Evolutionary conservation across 2,329 filamentous ascomycete genomes (phyloP).

Genomic region (Fusarium domesticum): DNA sequence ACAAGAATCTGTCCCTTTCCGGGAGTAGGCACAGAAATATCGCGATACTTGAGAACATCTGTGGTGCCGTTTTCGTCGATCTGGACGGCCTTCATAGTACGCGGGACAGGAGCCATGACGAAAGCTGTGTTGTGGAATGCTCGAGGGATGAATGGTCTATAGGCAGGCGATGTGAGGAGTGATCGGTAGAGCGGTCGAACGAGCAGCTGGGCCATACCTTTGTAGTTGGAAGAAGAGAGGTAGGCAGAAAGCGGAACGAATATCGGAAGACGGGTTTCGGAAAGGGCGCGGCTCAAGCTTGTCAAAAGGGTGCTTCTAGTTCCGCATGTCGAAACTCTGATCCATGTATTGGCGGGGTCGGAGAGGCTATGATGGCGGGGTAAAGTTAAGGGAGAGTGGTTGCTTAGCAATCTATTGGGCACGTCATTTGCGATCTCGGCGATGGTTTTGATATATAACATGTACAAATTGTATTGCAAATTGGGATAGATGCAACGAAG

Average conservation of each 20-base stretch:
- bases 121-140: conserved; percentile 10
- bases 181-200: conserved; percentile 14
- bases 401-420: conserved; percentile 2
- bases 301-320: not conserved
- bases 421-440: not conserved
- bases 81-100: conserved; percentile 67
- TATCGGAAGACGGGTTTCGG: conserved; percentile 1
- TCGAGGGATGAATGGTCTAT: conserved; percentile 10
- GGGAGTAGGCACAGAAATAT: conserved; percentile 65
- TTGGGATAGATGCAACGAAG: too few species aligned
- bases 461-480: too few species aligned
- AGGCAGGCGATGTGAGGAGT: conserved; percentile 14
- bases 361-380: conserved; percentile 27
- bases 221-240: not conserved
- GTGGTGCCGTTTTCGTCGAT: conserved; percentile 63
- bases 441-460: too few species aligned
- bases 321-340: not conserved
- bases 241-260: conserved; percentile 1
- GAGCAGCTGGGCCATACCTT: conserved; percentile 17
- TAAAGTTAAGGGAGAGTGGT: conserved; percentile 9
- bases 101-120: conserved; percentile 70
- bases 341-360: conserved; percentile 5
- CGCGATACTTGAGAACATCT: conserved; percentile 69
- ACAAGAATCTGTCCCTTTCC: conserved; percentile 73
- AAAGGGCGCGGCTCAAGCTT: not conserved